Conservation (phyloP, 352 stramenopile species). For the Phytophthora kernoviae region DNA sequence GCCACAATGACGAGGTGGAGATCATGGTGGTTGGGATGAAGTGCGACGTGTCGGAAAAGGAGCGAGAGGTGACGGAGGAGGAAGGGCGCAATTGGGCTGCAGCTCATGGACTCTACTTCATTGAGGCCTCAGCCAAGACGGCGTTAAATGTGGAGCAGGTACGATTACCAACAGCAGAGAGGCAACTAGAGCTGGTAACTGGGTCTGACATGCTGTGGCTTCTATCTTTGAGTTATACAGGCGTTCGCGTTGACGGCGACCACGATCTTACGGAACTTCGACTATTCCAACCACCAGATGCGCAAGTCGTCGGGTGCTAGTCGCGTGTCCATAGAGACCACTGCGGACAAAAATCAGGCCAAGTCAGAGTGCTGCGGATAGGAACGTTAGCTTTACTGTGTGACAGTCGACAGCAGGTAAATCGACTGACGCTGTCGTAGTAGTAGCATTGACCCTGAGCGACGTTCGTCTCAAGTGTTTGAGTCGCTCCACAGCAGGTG, state of each 20-base stretch:
- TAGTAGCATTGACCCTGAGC: not conserved
- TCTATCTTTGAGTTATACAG: conserved; percentile 27
- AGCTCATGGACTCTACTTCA: conserved; percentile 75
- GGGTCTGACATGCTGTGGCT: conserved; percentile 2
- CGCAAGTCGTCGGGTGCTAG: conserved; percentile 43
- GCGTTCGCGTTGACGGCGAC: conserved; percentile 71
- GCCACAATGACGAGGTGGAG: conserved; percentile 82
- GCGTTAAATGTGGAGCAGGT: conserved; percentile 84
- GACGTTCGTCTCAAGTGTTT: not conserved
- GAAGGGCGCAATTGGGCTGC: conserved; percentile 71
- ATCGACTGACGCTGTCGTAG: conserved; percentile 5
- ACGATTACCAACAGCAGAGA: not conserved
- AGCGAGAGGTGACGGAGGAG: conserved; percentile 69
- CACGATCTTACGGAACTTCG: conserved; percentile 80
- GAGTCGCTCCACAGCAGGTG: conserved; percentile 11
- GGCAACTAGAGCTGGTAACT: not conserved
- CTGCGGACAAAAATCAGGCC: conserved; percentile 15
- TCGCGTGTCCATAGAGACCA: conserved; percentile 47
- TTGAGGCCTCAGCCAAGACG: conserved; percentile 85
- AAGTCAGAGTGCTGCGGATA: conserved; percentile 52
- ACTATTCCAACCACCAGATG: conserved; percentile 67
- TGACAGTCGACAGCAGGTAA: conserved; percentile 21
- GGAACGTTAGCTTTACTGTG: not conserved
- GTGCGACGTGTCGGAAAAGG: conserved; percentile 60
- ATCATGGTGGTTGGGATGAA: conserved; percentile 91